Evolutionary conservation across 805 yeast species (phyloP), one percentile per base, ranked within the genome.

Genomic region (Candida palmyrensis): DNA sequence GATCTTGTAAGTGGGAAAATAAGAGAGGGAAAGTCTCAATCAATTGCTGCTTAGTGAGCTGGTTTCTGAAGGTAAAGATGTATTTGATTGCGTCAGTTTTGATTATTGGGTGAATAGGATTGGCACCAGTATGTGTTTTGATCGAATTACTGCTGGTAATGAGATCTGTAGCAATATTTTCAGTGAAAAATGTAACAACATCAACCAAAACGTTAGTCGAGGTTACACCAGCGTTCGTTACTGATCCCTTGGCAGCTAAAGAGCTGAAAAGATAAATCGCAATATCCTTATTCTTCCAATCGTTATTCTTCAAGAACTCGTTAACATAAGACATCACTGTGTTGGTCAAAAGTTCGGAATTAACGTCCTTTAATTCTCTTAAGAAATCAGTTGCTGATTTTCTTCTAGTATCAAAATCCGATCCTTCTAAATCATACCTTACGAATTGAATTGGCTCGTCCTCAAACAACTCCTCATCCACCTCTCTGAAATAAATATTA

Each of bases 381-480:
- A 92, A 65, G 50, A 92, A 88, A 49, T 87, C 97, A 2, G 95
- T 85, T n/a, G 97, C 79, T 0, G 96, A 79, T 46, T 94, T 77
- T 57, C 97, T 74, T 58, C 99, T 76, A 1, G 96, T 82, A 51
- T 89, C 97, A 10, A 82, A 75, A 53, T 90, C 97, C 0, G 95
- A 80, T 5, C 97, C 97, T 59, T 94, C 98, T 29, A 94, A 67
- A 57, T 92, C 98, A 40, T 95, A 73, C 49, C 97, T 75, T 14
- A 89, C 89, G 53, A 72, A 92, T 48, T 86, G 94, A 35, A 92
- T 82, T 23, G 98, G 98, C 53, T 92, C 98, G 59, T 92, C 98
- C 58, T 92, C 98, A 56, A 92, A 90, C 40, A 81, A 58, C 57
- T 94, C 98, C 49, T 86, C 87, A 53, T 92, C 99, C 2, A 82